phyloP scores from a whole-genome alignment of 768 basidiomycete genomes.

The Tylopilus vinaceipallidus region DNA sequence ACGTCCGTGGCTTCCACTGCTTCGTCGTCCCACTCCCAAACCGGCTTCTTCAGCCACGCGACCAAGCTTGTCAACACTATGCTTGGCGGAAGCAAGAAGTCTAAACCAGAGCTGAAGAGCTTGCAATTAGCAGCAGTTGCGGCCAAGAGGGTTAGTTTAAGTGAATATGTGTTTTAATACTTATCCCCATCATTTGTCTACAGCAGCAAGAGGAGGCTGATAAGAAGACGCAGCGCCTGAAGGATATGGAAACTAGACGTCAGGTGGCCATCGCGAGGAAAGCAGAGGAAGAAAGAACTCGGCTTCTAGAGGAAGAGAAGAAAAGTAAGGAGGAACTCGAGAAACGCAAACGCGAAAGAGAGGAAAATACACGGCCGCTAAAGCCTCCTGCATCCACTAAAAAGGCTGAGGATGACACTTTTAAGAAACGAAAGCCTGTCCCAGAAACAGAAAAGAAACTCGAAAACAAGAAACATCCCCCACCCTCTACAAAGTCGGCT shows the following conservation, averaged over 20 bases:
- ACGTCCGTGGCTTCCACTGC: conserved; percentile 48
- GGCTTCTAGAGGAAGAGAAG: conserved; percentile 63
- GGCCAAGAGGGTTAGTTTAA: conserved; percentile 76
- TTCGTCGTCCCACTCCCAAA: conserved; percentile 42
- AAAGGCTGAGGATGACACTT: conserved; percentile 71
- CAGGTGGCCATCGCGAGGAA: conserved; percentile 69
- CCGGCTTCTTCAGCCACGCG: conserved; percentile 69
- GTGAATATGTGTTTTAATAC: background rate
- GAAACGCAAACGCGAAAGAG: conserved; percentile 77
- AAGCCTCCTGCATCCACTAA: conserved; percentile 47
- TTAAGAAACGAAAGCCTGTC: conserved; percentile 68
- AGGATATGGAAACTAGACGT: conserved; percentile 83
- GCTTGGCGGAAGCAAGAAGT: conserved; percentile 68
- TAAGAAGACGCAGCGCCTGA: conserved; percentile 69
- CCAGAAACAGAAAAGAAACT: conserved; percentile 54
- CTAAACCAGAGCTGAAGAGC: conserved; percentile 75
- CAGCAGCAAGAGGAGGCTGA: conserved; percentile 91
- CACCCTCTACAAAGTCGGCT: conserved; percentile 30
- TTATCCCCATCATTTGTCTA: conserved; percentile 5
- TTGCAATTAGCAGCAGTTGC: conserved; percentile 78
- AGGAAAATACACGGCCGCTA: conserved; percentile 63
- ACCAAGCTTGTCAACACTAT: conserved; percentile 66
- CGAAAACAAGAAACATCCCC: conserved; percentile 59
- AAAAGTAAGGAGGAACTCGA: conserved; percentile 74
- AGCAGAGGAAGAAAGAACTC: conserved; percentile 71